phyloP scores from a whole-genome alignment of 345 rosid genomes.

The Hibiscus mutabilis region DNA sequence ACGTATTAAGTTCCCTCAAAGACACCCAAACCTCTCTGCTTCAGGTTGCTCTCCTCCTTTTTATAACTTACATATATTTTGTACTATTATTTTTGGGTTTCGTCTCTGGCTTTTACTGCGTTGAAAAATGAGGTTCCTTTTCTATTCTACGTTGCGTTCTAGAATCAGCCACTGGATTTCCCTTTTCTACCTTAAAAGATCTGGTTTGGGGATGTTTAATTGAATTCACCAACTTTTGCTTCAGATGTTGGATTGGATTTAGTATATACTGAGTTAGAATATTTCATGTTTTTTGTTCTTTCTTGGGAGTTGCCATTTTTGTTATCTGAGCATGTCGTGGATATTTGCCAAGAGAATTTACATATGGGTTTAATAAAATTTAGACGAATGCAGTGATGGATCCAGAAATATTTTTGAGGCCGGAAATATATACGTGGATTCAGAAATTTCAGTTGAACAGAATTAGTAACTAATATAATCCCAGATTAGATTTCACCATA shows the following conservation, averaged over 20 bases:
- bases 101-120: not conserved
- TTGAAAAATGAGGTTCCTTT: not conserved
- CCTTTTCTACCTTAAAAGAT: not conserved
- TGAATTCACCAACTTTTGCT: not conserved
- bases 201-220: not conserved
- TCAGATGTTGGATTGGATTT: conserved; percentile 6
- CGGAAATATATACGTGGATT: no score
- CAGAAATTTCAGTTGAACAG: no score
- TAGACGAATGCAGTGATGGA: no score
- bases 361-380: not conserved
- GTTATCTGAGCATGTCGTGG: not conserved
- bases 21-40: conserved; percentile 49
- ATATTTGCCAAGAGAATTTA: not conserved
- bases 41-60: not conserved
- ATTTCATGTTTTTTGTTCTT: not conserved
- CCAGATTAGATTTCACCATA: not conserved
- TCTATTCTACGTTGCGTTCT: not conserved
- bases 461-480: no score
- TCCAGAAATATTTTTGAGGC: no score
- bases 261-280: not conserved
- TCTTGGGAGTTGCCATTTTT: not conserved
- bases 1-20: conserved; percentile 74
- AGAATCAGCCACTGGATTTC: not conserved
- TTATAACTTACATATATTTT: not conserved
- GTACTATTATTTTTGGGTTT: not conserved